These are phyloP conservation scores for Boletus vermiculosoides DNA, from an alignment of 768 basidiomycete genomes.

Conservation along the genomic window DNA sequence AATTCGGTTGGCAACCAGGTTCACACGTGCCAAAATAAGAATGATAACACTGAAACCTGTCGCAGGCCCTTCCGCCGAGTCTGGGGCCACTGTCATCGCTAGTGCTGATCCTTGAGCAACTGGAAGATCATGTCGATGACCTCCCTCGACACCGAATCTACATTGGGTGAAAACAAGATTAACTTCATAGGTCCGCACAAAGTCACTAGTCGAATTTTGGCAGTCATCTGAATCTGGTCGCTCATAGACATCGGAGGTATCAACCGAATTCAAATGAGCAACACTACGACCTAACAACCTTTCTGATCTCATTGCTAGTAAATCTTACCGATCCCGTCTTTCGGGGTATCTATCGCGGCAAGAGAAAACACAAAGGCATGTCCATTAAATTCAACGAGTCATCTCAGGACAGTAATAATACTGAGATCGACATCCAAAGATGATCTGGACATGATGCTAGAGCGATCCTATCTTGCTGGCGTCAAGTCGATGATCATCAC, in stretches of 20 bases:
- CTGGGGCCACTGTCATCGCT: no score
- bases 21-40: constrained; percentile 13
- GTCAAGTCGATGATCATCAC: constrained; percentile 75
- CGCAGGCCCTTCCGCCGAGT: no score
- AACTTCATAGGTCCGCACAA: constrained; percentile 38
- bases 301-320: constrained; percentile 30
- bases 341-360: constrained; percentile 49
- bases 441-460: constrained; percentile 59
- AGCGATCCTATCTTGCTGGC: constrained; percentile 55
- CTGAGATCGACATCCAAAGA: constrained; percentile 36
- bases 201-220: background rate
- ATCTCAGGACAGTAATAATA: background rate
- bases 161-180: constrained; percentile 10
- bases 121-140: constrained; percentile 4
- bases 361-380: constrained; percentile 49
- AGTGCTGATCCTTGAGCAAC: background rate
- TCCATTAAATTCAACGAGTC: background rate
- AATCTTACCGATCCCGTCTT: constrained; percentile 61
- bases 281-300: background rate
- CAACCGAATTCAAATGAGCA: background rate
- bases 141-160: background rate
- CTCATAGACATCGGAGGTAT: constrained; percentile 42
- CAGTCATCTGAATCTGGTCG: no score
- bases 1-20: constrained; percentile 3
- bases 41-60: no score